Evolutionary conservation across 2,329 filamentous ascomycete species (phyloP).

Genomic region (Elsinoe ampelina): DNA sequence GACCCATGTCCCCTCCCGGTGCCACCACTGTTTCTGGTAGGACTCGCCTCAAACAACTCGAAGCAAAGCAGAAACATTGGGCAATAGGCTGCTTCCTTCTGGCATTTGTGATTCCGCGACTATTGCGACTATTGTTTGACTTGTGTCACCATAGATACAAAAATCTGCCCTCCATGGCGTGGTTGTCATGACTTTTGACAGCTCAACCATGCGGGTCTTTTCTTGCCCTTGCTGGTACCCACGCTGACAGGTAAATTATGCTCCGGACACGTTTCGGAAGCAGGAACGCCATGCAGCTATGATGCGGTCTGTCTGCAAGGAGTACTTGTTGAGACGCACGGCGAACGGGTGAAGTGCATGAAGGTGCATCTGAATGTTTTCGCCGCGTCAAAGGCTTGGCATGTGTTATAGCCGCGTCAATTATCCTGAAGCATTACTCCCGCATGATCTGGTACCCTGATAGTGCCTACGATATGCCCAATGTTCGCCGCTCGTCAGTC

Average conservation of each 20-base stretch:
- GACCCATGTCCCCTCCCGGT: background rate
- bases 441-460: background rate
- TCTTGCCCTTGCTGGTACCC: background rate
- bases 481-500: background rate
- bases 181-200: background rate
- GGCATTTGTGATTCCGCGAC: background rate
- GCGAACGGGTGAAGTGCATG: background rate
- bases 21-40: background rate
- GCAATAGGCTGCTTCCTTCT: background rate
- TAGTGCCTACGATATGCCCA: background rate
- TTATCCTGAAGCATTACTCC: background rate
- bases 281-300: slow-evolving; percentile 4
- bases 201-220: background rate
- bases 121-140: slow-evolving; percentile 7
- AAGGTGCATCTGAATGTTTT: background rate
- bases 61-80: background rate
- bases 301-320: background rate
- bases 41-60: background rate
- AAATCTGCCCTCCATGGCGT: background rate
- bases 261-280: slow-evolving; percentile 3
- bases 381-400: background rate
- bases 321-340: slow-evolving; percentile 2
- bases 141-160: background rate
- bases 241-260: background rate
- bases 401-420: slow-evolving; percentile 2